Evolutionary conservation across 352 stramenopile species (phyloP).

Genomic region (Globisporangium acanthophoron): DNA sequence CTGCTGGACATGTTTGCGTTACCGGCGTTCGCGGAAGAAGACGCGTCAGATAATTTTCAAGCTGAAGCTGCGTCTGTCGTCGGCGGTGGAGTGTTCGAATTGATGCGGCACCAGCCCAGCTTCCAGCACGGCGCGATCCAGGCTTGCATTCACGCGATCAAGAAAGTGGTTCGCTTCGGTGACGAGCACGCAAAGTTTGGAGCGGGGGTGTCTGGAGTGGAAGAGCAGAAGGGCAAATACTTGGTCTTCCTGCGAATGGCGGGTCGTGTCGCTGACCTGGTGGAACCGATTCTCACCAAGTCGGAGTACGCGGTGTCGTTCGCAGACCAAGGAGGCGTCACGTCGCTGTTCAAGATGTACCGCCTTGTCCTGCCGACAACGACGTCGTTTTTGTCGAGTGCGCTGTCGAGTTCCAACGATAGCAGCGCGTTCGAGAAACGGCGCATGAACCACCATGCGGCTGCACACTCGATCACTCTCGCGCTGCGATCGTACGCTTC

Average conservation of each 20-base stretch:
- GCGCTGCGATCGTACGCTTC: constrained; percentile 86
- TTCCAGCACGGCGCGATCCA: constrained; percentile 85
- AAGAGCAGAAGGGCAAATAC: constrained; percentile 13
- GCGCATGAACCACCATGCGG: constrained; percentile 80
- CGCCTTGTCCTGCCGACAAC: constrained; percentile 79
- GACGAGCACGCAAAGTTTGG: constrained; percentile 35
- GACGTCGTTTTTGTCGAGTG: constrained; percentile 72
- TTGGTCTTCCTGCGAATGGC: constrained; percentile 54
- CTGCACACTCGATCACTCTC: constrained; percentile 83
- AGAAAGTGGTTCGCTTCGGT: constrained; percentile 84
- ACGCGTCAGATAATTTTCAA: constrained; percentile 88
- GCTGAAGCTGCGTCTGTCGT: constrained; percentile 92
- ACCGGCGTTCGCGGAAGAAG: constrained; percentile 80
- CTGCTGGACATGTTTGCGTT: constrained; percentile 89
- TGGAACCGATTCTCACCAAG: constrained; percentile 94
- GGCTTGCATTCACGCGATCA: constrained; percentile 86
- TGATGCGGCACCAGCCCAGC: constrained; percentile 93
- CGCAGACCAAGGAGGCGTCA: constrained; percentile 86
- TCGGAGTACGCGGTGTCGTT: constrained; percentile 92
- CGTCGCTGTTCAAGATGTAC: constrained; percentile 88
- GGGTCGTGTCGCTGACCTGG: constrained; percentile 86
- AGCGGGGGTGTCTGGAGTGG: background rate
- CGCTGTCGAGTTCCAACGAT: constrained; percentile 15
- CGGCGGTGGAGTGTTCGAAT: constrained; percentile 92
- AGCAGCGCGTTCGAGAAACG: background rate